A percentile compares a stretch with the other conserved stretches of the same genome.
These are phyloP conservation scores for Mortierella sp. DNA, from an alignment of 371 early-diverging fungal species.

Conservation along the genomic window DNA sequence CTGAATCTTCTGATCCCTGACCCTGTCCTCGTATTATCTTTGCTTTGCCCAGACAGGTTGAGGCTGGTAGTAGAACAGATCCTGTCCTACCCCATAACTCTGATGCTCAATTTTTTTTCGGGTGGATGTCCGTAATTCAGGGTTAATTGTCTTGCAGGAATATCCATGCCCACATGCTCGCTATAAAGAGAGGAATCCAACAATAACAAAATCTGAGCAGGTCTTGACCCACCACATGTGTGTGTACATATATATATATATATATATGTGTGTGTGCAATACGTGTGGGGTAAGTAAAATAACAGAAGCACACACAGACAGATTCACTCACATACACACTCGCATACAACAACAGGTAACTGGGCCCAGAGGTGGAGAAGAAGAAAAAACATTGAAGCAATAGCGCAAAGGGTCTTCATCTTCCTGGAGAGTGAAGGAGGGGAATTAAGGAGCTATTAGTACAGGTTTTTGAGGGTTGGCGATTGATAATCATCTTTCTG, in stretches of 20 bases:
- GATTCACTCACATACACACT: background rate
- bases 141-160: background rate
- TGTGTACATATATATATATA: background rate
- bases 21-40: background rate
- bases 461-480: background rate
- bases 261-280: background rate
- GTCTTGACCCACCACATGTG: background rate
- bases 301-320: background rate
- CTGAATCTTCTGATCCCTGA: background rate
- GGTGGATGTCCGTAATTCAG: background rate
- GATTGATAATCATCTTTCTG: slow-evolving; percentile 2
- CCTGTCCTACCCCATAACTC: slow-evolving; percentile 1
- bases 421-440: background rate
- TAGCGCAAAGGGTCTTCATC: background rate
- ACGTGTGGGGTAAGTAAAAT: slow-evolving; percentile 1
- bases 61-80: background rate
- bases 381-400: background rate
- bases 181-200: background rate
- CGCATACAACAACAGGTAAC: background rate
- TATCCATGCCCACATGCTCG: background rate
- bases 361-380: background rate
- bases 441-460: background rate
- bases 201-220: background rate
- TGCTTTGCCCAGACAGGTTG: background rate
- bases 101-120: background rate